phyloP scores from a whole-genome alignment of 2,329 filamentous ascomycete genomes.

The Hymenoscyphus albidus region DNA sequence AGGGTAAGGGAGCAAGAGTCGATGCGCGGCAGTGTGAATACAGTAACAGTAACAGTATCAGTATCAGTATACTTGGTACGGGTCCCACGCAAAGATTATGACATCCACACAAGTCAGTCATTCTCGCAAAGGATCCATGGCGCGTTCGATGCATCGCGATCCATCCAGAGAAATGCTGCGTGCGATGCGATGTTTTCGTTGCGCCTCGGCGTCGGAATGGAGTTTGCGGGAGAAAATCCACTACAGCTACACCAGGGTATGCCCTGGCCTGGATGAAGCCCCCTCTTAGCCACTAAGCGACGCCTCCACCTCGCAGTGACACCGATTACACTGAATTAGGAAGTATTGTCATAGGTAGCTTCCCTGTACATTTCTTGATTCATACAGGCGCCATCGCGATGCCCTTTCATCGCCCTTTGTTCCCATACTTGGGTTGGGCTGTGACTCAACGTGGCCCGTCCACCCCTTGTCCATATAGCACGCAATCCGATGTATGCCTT shows the following conservation, averaged over 20 bases:
- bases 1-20: constrained; percentile 1
- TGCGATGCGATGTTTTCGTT: not conserved
- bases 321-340: too few relatives aligned
- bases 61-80: not conserved
- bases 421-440: not conserved
- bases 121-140: not conserved
- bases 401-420: not conserved
- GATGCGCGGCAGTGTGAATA: constrained; percentile 5
- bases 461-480: not conserved
- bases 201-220: constrained; percentile 19
- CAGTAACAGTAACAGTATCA: too few relatives aligned
- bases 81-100: constrained; percentile 1
- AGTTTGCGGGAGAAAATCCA: not conserved
- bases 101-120: not conserved
- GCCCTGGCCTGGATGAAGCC: not conserved
- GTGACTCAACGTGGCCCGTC: not conserved
- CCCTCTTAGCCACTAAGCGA: not conserved
- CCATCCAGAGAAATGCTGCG: not conserved
- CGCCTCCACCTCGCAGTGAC: not conserved
- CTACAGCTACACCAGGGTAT: not conserved
- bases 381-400: not conserved
- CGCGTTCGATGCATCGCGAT: not conserved
- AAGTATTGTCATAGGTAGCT: too few relatives aligned
- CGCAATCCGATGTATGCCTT: not conserved
- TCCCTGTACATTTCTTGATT: constrained; percentile 12